Base-by-base conservation (phyloP, 2,329 filamentous ascomycete species). In the Penicillium occitanis region DNA sequence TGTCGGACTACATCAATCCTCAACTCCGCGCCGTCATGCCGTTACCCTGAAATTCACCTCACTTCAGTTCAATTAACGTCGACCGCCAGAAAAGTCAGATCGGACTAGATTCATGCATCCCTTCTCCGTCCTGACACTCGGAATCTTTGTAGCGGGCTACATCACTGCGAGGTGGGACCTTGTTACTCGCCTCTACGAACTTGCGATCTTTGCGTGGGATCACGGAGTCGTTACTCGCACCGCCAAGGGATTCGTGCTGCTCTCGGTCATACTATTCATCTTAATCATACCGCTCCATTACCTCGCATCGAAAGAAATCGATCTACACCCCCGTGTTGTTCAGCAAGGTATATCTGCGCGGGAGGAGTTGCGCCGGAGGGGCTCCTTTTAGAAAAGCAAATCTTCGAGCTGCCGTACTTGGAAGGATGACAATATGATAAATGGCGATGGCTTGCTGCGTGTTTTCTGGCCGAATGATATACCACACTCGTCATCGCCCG, bases 91-190 rank as follows among this genome's bases (percentile, higher is more conserved):
- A 1, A 63, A 42, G 14, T 25, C 7, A 37, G 22, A 42, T 69
- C 76, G 69, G 40, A 35, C 53, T 30, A 28, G 7, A 80, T 82
- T 81, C 73, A 98, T 98, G 94, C 93, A 97, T 92, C 92, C 93
- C 76, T 97, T 98, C 84, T 98, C 94, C 70, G 85, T 94, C 79
- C 87, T 97, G 80, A 96, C 93, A 76, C 89, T 97, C 83, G 93
- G 91, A 83, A 97, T 99, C 84, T 99, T 99, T 85, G 91, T 98
- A 86, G 94, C 95, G 83, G 95, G 95, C 81, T 99, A 99, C 86
- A 98, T 94, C 80, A 99, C 95, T 82, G 95, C 95, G 77, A 91
- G 95, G 85, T 99, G 95, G 93, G 95, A 98, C 82, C 89, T 99
- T 69, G 93, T 97, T 72, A 97, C 94, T 73, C 90, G 93, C 75